These are phyloP conservation scores for Neospermospora avenae DNA, from an alignment of 2,329 filamentous ascomycete species.

Conservation along the genomic window DNA sequence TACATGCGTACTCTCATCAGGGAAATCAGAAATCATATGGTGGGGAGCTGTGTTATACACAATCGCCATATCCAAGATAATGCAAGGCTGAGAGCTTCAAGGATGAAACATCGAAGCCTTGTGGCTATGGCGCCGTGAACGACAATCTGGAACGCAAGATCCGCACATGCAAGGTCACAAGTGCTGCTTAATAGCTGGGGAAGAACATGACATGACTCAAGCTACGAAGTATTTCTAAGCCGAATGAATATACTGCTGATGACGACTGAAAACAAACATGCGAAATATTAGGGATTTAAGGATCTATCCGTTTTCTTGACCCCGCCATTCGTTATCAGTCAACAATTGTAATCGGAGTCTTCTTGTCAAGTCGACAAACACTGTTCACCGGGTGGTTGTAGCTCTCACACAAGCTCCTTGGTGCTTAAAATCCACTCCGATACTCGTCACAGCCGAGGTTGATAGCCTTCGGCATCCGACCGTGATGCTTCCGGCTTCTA, in stretches of 20 bases:
- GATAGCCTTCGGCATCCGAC: not conserved
- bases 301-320: too few relatives aligned
- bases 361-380: too few relatives aligned
- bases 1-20: not conserved
- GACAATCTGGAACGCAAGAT: not conserved
- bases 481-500: slow-evolving; percentile 1
- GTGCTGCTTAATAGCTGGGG: not conserved
- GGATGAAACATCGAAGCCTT: not conserved
- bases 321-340: too few relatives aligned
- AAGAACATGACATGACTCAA: not conserved
- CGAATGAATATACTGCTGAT: not conserved
- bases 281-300: too few relatives aligned
- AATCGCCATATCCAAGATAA: not conserved
- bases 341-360: too few relatives aligned
- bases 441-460: slow-evolving; percentile 7
- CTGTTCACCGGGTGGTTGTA: not conserved
- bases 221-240: not conserved
- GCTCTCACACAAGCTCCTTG: not conserved
- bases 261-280: too few relatives aligned
- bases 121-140: not conserved
- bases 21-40: not conserved
- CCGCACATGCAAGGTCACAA: not conserved
- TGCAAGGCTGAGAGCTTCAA: not conserved
- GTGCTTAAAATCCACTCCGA: not conserved
- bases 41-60: not conserved